Percentiles rank a stretch among this genome's conserved stretches.
phyloP scores from a whole-genome alignment of 2,329 filamentous ascomycete genomes.

The Beauveria rudraprayagi region DNA sequence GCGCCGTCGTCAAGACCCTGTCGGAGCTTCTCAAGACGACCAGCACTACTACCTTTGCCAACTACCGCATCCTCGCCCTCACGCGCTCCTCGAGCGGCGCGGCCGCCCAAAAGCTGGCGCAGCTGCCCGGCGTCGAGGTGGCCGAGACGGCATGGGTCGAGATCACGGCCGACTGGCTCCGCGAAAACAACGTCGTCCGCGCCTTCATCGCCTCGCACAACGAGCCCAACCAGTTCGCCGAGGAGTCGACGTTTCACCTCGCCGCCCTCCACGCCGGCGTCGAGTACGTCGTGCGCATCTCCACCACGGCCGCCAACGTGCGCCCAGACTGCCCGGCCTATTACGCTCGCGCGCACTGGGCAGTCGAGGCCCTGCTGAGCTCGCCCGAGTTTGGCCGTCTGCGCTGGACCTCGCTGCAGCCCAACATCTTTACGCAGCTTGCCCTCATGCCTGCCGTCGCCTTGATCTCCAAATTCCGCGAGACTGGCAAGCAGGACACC shows the following conservation, averaged over 20 bases:
- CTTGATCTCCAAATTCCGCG: neutral
- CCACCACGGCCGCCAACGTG: neutral
- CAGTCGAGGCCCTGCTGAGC: neutral
- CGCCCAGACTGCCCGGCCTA: neutral
- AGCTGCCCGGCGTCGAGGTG: neutral
- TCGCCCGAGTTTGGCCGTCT: neutral
- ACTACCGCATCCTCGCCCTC: neutral
- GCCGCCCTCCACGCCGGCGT: neutral
- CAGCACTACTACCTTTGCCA: neutral
- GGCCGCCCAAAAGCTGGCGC: neutral
- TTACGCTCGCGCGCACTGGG: neutral
- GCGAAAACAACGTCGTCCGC: neutral
- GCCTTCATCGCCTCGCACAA: neutral
- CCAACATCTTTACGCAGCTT: neutral
- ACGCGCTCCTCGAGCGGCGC: neutral
- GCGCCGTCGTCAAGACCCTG: neutral
- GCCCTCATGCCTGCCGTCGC: neutral
- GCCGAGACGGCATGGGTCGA: neutral
- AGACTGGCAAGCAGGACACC: neutral
- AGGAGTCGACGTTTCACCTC: neutral
- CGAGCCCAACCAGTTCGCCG: neutral
- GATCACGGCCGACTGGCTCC: neutral
- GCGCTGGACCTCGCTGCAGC: neutral
- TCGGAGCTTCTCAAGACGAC: neutral
- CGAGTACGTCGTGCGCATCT: neutral